phyloP scores from a whole-genome alignment of 2,329 filamentous ascomycete species.

The Diaporthe amygdali region DNA sequence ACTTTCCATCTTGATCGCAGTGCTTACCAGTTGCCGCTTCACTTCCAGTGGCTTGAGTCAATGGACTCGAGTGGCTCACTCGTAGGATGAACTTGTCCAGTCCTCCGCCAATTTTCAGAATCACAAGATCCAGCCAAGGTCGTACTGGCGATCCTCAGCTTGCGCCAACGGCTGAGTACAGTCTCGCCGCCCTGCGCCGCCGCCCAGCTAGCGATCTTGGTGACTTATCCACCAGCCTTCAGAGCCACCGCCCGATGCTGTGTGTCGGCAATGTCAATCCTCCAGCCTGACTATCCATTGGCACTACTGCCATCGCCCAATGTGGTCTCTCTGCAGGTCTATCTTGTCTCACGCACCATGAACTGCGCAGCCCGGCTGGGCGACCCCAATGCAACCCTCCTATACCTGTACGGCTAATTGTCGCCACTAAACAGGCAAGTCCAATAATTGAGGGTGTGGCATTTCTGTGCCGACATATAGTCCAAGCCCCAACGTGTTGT shows the following conservation, averaged over 20 bases:
- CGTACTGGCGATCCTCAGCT: background rate
- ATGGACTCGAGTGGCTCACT: background rate
- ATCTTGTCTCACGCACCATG: background rate
- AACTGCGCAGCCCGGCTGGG: background rate
- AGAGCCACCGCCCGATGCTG: background rate
- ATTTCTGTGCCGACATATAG: background rate
- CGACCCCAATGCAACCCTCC: slow-evolving; percentile 1
- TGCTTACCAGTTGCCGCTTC: background rate
- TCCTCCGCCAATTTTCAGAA: background rate
- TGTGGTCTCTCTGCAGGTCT: background rate
- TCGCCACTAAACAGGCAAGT: background rate
- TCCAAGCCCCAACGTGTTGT: background rate
- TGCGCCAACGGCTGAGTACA: background rate
- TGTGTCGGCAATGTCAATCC: background rate
- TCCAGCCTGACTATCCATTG: background rate
- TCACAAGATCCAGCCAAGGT: slow-evolving; percentile 1
- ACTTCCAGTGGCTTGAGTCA: background rate
- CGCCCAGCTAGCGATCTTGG: background rate
- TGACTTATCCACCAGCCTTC: background rate
- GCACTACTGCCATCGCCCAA: background rate
- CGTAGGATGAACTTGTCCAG: background rate
- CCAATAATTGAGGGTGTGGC: background rate
- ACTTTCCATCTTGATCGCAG: background rate
- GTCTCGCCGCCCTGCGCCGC: background rate
- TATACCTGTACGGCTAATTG: background rate